Base-by-base conservation (phyloP, 305 asterid species). In the Ilex paraguariensis region DNA sequence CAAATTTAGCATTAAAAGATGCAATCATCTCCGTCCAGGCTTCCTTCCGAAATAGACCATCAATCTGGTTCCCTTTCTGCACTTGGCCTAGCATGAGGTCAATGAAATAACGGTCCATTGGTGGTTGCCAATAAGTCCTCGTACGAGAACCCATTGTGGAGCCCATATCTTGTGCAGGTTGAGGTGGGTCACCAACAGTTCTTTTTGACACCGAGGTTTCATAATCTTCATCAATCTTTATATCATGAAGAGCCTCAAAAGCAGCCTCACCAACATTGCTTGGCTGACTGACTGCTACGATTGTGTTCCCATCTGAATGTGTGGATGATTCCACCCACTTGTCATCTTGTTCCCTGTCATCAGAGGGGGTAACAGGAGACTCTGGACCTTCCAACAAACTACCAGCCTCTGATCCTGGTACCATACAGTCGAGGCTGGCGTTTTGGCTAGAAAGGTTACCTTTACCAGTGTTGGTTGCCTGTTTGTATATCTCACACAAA, bases 61-160 rank as follows among this genome's bases (percentile, higher is more conserved):
- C 75, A 14, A 65, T 60, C 40, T 70, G 77, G 66, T 70, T 73
- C 64, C 77, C 77, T 70, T 65, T 67, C 28, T 13, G 66, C 9
- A 76, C 73, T 62, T 68, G 75, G 28, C 66, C 78, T 0, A 72
- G 21, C 70, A 72, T 68, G 13, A 76, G 73, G 44, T 62, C 63
- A 15, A 72, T 52, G 15, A 76, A 72, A 61, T 76, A 76, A 53
- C 70, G 73, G 65, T 77, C 79, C 82, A 77, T 77, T 44, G 76
- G 77, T 28, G 82, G 82, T 66, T 73, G 74, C 82, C 82, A 77
- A 30, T 59, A 70, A 30, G 82, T 77, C 62, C 79, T 67, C 33
- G 67, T 31, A 11, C 79, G 76, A 40, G 64, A 61, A 15, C 68
- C 73, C 31, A 55, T 31, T 33, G 60, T 33, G 36, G 70, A 58